Evolutionary conservation across 108 stramenopile genomes (phyloP).

Genomic region (Parmales sp.): DNA sequence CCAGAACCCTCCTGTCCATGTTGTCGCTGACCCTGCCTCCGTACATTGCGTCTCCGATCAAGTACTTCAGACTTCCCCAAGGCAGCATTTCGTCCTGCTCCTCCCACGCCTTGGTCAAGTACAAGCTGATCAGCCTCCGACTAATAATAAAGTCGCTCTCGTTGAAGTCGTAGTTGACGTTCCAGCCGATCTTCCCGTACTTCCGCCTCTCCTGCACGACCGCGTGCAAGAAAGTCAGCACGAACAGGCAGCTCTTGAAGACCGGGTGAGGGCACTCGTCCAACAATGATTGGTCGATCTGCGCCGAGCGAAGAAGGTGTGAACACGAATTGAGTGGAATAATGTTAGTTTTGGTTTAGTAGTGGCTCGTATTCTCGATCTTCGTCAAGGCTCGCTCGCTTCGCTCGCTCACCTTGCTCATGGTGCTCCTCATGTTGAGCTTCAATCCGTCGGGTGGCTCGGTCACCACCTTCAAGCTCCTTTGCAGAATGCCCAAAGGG

Average conservation of each 20-base stretch:
- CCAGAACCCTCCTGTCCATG: conserved; percentile 52
- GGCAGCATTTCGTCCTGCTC: conserved; percentile 50
- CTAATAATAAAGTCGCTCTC: conserved; percentile 51
- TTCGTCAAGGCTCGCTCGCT: no score
- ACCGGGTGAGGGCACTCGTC: conserved; percentile 60
- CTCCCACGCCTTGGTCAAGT: conserved; percentile 48
- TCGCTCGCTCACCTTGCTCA: no score
- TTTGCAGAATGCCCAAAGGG: conserved; percentile 57
- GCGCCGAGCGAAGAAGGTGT: no score
- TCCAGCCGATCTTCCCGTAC: conserved; percentile 65
- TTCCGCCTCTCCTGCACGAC: conserved; percentile 59
- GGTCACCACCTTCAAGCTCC: conserved; percentile 56
- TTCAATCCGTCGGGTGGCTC: conserved; percentile 65
- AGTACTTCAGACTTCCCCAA: conserved; percentile 58
- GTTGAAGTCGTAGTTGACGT: conserved; percentile 60
- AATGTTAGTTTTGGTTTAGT: no score
- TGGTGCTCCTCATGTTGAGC: conserved; percentile 56
- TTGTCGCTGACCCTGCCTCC: conserved; percentile 58
- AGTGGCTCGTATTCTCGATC: no score
- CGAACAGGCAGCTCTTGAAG: conserved; percentile 50
- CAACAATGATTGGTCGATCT: conserved; percentile 36
- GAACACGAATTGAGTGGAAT: no score
- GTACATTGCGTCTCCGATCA: conserved; percentile 65
- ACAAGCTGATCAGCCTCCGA: conserved; percentile 38
- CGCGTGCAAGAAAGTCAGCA: conserved; percentile 52